These are phyloP conservation scores for Cladosporium sp. DNA, from an alignment of 2,329 filamentous ascomycete genomes.

Conservation along the genomic window DNA sequence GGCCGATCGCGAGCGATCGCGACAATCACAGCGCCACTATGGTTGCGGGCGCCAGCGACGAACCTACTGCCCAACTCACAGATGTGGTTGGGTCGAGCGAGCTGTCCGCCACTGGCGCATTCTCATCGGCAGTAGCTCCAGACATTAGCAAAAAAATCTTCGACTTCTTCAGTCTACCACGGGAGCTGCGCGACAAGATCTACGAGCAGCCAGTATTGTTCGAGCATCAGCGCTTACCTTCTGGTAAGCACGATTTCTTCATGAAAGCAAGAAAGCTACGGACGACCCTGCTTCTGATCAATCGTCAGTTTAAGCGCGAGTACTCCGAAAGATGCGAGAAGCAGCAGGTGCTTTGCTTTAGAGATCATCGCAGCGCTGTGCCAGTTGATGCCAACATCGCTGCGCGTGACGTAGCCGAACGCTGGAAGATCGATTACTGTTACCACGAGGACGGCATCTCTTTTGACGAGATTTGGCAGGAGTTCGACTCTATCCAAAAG, in stretches of 20 bases:
- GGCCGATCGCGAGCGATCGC: too few species aligned
- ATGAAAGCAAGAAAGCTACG: background rate
- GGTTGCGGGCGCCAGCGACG: too few species aligned
- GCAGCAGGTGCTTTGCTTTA: background rate
- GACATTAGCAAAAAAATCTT: background rate
- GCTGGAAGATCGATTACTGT: too few species aligned
- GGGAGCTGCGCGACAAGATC: slow-evolving; percentile 17
- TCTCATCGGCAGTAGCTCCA: background rate
- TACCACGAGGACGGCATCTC: too few species aligned
- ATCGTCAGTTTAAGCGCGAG: background rate
- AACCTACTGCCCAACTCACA: too few species aligned
- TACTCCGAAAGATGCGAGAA: background rate
- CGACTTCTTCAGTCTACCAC: slow-evolving; percentile 11
- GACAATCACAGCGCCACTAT: too few species aligned
- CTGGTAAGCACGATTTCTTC: background rate
- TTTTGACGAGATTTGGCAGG: too few species aligned
- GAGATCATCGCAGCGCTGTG: background rate
- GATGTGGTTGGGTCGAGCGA: too few species aligned
- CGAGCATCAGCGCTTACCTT: background rate
- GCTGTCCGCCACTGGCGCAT: too few species aligned
- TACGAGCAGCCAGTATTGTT: background rate
- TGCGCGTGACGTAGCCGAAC: too few species aligned
- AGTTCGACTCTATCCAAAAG: too few species aligned
- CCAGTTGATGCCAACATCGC: too few species aligned
- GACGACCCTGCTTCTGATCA: background rate